A percentile compares a stretch with the other conserved stretches of the same genome.
These are phyloP conservation scores for Hyaloscypha hepaticicola DNA, from an alignment of 495 filamentous ascomycete species.

Conservation along the genomic window DNA sequence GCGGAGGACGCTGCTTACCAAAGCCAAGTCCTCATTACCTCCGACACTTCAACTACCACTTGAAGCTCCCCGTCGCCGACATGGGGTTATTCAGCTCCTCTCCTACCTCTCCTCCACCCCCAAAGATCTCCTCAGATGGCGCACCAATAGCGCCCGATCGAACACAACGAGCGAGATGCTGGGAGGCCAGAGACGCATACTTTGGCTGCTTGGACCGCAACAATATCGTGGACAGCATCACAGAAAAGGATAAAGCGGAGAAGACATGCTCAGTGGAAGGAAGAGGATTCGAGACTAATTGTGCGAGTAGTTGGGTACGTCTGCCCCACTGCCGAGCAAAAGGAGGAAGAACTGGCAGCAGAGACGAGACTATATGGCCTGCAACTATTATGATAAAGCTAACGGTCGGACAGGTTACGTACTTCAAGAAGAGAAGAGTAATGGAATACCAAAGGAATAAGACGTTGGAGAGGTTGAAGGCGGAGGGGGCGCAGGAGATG, in stretches of 20 bases:
- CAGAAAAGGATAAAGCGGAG: conserved; percentile 58
- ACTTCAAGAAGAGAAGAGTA: conserved; percentile 94
- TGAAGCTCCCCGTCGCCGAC: not conserved
- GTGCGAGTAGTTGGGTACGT: conserved; percentile 78
- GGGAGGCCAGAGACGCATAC: conserved; percentile 81
- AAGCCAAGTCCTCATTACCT: not conserved
- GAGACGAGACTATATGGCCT: not conserved
- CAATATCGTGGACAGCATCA: conserved; percentile 78
- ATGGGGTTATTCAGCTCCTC: conserved; percentile 29
- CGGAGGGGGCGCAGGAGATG: conserved; percentile 71
- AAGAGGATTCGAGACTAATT: conserved; percentile 69
- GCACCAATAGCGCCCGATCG: conserved; percentile 60
- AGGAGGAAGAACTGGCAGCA: not conserved
- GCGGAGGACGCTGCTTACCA: not conserved
- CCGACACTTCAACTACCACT: not conserved
- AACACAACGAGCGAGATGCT: conserved; percentile 75
- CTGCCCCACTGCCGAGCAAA: conserved; percentile 4
- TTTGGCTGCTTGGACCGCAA: conserved; percentile 80
- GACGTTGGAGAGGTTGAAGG: conserved; percentile 73
- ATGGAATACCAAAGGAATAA: conserved; percentile 84
- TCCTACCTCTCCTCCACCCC: conserved; percentile 22
- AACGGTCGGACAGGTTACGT: conserved; percentile 67
- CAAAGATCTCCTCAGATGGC: conserved; percentile 34
- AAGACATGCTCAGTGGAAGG: conserved; percentile 67
- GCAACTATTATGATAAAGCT: not conserved